Percentiles rank a stretch among this genome's conserved stretches.
phyloP scores from a whole-genome alignment of 352 stramenopile species.

The Pythium dissotocum region DNA sequence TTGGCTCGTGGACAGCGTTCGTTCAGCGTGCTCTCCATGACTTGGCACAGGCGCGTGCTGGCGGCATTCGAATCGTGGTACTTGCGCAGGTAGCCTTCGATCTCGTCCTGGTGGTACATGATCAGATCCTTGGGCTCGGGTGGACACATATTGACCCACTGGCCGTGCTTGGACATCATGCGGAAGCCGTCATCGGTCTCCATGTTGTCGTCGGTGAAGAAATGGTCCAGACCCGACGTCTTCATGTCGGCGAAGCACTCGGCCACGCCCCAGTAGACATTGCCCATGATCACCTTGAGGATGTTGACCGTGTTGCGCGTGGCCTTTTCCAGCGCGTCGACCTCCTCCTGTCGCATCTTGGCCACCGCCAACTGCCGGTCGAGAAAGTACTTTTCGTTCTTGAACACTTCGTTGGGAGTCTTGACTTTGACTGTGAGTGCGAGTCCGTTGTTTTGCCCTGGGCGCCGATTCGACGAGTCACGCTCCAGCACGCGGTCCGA shows the following conservation, averaged over 20 bases:
- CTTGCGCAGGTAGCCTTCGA: conserved; percentile 72
- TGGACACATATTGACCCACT: conserved; percentile 36
- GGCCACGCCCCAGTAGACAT: conserved; percentile 45
- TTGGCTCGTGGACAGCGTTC: conserved; percentile 57
- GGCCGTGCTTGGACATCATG: conserved; percentile 65
- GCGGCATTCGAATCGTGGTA: conserved; percentile 43
- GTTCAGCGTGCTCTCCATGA: conserved; percentile 63
- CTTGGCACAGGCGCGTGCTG: conserved; percentile 42
- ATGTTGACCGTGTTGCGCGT: conserved; percentile 70
- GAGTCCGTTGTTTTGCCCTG: conserved; percentile 20
- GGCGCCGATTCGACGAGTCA: conserved; percentile 29
- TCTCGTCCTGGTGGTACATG: conserved; percentile 58
- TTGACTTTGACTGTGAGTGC: conserved; percentile 50
- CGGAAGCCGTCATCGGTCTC: conserved; percentile 64
- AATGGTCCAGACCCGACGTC: conserved; percentile 36
- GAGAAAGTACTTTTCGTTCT: conserved; percentile 66
- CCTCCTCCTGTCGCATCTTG: conserved; percentile 49
- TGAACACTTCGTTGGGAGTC: conserved; percentile 52
- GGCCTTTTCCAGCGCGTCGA: conserved; percentile 54
- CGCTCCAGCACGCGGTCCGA: conserved; percentile 66
- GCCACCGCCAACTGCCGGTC: conserved; percentile 45
- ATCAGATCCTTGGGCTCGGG: conserved; percentile 64
- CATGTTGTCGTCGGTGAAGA: conserved; percentile 42
- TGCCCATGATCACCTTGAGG: conserved; percentile 41
- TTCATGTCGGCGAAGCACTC: conserved; percentile 64